phyloP scores from a whole-genome alignment of 2,329 filamentous ascomycete genomes.

The Aspergillus sojae region DNA sequence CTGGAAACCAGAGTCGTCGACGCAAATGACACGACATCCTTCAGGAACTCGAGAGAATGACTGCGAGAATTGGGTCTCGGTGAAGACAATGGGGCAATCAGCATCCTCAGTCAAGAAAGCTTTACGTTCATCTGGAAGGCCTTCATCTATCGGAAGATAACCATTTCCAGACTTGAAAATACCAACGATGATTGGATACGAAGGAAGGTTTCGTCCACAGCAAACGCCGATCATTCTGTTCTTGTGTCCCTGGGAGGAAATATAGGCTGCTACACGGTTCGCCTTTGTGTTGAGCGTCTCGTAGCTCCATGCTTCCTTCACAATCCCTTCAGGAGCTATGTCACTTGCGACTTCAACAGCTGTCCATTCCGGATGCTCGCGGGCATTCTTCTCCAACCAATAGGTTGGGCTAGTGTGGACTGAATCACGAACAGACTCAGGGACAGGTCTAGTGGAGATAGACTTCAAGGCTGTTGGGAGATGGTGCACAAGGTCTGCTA shows the following conservation, averaged over 20 bases:
- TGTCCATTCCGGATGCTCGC: slow-evolving; percentile 30
- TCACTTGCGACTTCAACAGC: slow-evolving; percentile 33
- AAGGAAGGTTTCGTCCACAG: slow-evolving; percentile 27
- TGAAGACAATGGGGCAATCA: slow-evolving; percentile 33
- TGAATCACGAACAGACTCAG: slow-evolving; percentile 21
- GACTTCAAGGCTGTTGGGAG: slow-evolving; percentile 28
- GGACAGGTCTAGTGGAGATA: slow-evolving; percentile 24
- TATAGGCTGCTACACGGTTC: slow-evolving; percentile 28
- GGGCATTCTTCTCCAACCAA: slow-evolving; percentile 32
- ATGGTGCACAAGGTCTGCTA: slow-evolving; percentile 26
- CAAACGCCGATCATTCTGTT: slow-evolving; percentile 34
- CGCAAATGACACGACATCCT: slow-evolving; percentile 24
- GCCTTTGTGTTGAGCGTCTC: slow-evolving; percentile 25
- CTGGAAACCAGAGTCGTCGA: slow-evolving; percentile 25
- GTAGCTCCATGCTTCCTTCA: slow-evolving; percentile 31
- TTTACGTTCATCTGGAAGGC: slow-evolving; percentile 33
- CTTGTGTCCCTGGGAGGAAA: slow-evolving; percentile 24
- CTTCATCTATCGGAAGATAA: slow-evolving; percentile 39
- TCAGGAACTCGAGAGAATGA: slow-evolving; percentile 23
- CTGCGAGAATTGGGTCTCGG: slow-evolving; percentile 20
- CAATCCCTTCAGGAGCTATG: slow-evolving; percentile 21
- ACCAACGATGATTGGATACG: slow-evolving; percentile 33
- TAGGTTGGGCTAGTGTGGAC: slow-evolving; percentile 28
- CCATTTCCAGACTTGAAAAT: slow-evolving; percentile 39
- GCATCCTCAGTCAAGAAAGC: slow-evolving; percentile 32